Percentiles rank a stretch among this genome's conserved stretches.
These are phyloP conservation scores for Terfezia claveryi DNA, from an alignment of 495 filamentous ascomycete species.

Conservation along the genomic window DNA sequence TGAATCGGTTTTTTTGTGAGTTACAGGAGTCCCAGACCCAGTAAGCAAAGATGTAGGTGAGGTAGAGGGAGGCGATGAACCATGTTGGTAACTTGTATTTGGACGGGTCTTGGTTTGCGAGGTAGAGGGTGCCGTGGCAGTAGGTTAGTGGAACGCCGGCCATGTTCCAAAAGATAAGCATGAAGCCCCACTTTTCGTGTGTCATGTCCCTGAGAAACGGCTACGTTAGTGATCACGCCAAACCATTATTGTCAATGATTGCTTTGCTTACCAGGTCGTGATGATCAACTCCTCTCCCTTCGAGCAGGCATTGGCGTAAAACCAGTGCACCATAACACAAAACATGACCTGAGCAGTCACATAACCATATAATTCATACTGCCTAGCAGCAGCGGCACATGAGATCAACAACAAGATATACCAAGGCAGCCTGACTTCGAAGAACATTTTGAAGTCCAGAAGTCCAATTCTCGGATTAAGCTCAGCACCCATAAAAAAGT, in stretches of 20 bases:
- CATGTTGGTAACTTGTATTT: conserved; percentile 52
- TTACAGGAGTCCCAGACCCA: conserved; percentile 83
- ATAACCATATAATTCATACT: conserved; percentile 78
- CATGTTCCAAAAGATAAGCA: conserved; percentile 99
- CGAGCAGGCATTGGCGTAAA: conserved; percentile 89
- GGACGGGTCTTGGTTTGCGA: conserved; percentile 70
- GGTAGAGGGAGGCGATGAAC: conserved; percentile 42
- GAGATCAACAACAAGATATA: conserved; percentile 72
- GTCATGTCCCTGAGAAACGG: conserved; percentile 49
- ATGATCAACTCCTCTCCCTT: conserved; percentile 93
- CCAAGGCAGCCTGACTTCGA: conserved; percentile 93
- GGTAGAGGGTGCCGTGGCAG: conserved; percentile 89
- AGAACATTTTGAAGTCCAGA: conserved; percentile 98
- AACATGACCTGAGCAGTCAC: conserved; percentile 77
- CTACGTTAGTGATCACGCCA: no score
- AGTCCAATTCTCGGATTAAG: conserved; percentile 83
- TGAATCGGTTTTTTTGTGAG: conserved; percentile 89
- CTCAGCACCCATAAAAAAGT: conserved; percentile 99
- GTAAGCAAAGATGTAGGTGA: conserved; percentile 65
- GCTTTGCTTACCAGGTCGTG: conserved; percentile 41
- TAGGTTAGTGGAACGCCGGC: conserved; percentile 87
- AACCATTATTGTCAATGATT: conserved; percentile 13
- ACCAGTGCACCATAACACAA: conserved; percentile 76
- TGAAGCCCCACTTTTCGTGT: conserved; percentile 99
- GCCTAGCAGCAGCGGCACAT: conserved; percentile 54